phyloP scores from a whole-genome alignment of 2,329 filamentous ascomycete species.

The Colletotrichum orbiculare region DNA sequence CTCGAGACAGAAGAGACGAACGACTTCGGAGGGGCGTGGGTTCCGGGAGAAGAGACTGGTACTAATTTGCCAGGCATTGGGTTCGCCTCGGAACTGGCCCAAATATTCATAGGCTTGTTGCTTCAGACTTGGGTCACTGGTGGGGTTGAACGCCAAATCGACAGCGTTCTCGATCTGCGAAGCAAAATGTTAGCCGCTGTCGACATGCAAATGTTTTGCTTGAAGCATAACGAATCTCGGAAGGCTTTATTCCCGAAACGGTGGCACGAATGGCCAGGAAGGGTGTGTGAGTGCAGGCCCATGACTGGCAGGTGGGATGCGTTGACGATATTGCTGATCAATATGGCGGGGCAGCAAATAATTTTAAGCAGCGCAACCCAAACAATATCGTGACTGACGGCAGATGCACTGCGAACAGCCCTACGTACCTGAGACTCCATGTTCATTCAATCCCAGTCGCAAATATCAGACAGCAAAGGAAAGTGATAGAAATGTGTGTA shows the following conservation, averaged over 20 bases:
- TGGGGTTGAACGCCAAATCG: conserved; percentile 89
- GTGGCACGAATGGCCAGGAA: not conserved
- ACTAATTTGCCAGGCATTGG: conserved; percentile 91
- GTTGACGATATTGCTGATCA: conserved; percentile 39
- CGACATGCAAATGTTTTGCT: not conserved
- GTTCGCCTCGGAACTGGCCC: conserved; percentile 81
- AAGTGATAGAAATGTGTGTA: conserved; percentile 12
- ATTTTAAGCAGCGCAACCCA: conserved; percentile 18
- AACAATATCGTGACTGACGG: conserved; percentile 10
- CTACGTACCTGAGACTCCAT: conserved; percentile 62
- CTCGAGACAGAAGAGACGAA: conserved; percentile 90
- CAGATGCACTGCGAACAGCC: conserved; percentile 33
- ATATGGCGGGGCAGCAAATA: conserved; percentile 43
- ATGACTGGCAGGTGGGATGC: conserved; percentile 27
- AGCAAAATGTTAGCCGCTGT: conserved; percentile 11
- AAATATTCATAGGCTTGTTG: conserved; percentile 85
- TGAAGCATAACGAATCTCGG: no score
- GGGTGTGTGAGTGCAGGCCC: not conserved
- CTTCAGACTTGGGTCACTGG: conserved; percentile 80
- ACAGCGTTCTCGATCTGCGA: conserved; percentile 91
- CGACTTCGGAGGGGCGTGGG: conserved; percentile 82
- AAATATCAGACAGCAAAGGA: not conserved
- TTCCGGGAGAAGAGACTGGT: conserved; percentile 84
- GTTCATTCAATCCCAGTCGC: conserved; percentile 41
- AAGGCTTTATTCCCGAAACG: no score